Base-by-base conservation (phyloP, 805 yeast species). In the Ogataea kodamae region DNA sequence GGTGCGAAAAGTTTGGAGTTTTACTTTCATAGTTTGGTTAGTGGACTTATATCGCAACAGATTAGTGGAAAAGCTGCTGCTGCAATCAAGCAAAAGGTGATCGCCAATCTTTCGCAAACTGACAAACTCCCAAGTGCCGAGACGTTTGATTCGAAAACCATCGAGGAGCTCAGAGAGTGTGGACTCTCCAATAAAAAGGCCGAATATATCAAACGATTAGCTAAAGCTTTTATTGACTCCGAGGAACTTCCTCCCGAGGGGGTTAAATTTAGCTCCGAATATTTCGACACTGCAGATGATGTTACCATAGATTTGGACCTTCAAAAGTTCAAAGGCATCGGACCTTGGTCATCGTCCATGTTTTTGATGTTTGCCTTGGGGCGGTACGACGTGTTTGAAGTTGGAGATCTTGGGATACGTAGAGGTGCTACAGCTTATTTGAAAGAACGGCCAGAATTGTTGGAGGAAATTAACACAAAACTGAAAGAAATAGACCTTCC, bases 341-440 rank as follows among this genome's bases (percentile, higher is more conserved):
- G 92, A 0, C 69, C 70, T 2, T 89, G 97, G 97, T 76, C 88
- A 4, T 89, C 92, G 0, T 82, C 81, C 35, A 89, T 89, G 96
- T 89, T 87, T 57, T 59, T 84, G 11, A 51, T 81, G 14, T 86
- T 86, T 52, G 81, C 83, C 1, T 60, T 88, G 27, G 70, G 69
- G 16, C 68, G 84, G 37, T 52, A 74, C 52, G 79, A 89, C 54
- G 74, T 85, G 0, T 86, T 86, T 55, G 81, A 92, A 5, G 62
- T 73, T 5, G 85, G 78, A 12, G 97, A 89, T 59, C 60, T 89
- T 28, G 97, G 96, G 1, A 73, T 89, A 2, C 87, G 89, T 19
- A 64, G 95, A 42, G 97, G 97, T 0, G 73, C 80, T 39, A 72
- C 86, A 0, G 55, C 67, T 18, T 89, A 85, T 56, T 54, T 84